Percentiles rank a stretch among this genome's conserved stretches.
Evolutionary conservation across 2,329 filamentous ascomycete species (phyloP).

Genomic region (Aspergillus costaricaensis): DNA sequence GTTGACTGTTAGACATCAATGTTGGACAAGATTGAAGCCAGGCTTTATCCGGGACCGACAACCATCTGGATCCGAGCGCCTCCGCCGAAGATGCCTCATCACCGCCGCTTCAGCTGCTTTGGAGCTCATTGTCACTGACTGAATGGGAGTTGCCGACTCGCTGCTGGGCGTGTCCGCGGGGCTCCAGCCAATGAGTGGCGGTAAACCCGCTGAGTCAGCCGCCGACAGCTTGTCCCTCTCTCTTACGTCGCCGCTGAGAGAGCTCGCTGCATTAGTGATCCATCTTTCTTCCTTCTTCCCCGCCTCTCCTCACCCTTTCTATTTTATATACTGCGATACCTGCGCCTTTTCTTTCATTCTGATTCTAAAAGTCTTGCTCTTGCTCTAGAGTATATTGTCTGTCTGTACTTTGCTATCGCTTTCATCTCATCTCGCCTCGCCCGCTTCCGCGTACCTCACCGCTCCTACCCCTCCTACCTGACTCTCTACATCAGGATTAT

Average conservation of each 20-base stretch:
- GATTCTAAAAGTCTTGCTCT: conserved; percentile 1
- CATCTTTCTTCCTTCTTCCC: conserved; percentile 12
- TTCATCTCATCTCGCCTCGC: conserved; percentile 12
- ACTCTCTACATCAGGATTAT: conserved; percentile 30
- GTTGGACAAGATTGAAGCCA: background rate
- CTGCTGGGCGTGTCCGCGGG: conserved; percentile 14
- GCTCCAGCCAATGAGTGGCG: conserved; percentile 19
- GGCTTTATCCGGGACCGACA: background rate
- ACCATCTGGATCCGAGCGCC: background rate
- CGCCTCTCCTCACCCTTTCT: conserved; percentile 13
- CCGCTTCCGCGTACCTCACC: conserved; percentile 19
- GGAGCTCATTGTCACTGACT: background rate
- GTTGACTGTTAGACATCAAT: background rate
- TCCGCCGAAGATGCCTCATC: background rate
- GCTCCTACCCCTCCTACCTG: conserved; percentile 24
- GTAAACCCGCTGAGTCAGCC: conserved; percentile 14
- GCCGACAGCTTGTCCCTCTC: conserved; percentile 19
- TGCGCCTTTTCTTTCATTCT: background rate
- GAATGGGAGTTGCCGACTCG: background rate
- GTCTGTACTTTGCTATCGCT: conserved; percentile 2
- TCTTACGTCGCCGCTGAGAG: conserved; percentile 23
- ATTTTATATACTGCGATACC: conserved; percentile 4
- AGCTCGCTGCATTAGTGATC: conserved; percentile 15
- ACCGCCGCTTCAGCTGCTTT: background rate
- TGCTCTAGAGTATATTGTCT: background rate